Percentiles rank a stretch among this genome's conserved stretches.
Evolutionary conservation across 2,329 filamentous ascomycete species (phyloP).

Genomic region (Penicillium thymicola): DNA sequence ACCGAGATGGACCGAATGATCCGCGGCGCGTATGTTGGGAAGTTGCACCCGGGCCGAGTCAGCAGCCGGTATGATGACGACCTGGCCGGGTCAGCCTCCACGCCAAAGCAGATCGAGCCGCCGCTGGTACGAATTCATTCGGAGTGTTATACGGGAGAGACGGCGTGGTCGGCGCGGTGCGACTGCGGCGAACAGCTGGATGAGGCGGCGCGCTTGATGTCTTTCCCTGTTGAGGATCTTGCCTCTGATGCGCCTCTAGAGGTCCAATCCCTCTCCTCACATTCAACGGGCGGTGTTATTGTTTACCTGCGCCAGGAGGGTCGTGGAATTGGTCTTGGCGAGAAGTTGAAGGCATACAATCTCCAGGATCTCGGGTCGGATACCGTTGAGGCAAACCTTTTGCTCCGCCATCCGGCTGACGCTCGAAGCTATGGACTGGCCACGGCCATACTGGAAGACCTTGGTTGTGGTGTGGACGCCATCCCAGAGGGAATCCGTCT

Average conservation of each 20-base stretch:
- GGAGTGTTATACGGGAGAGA: conserved; percentile 98
- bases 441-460: conserved; percentile 85
- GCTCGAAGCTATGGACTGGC: conserved; percentile 94
- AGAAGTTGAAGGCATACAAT: conserved; percentile 98
- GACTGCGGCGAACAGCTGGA: conserved; percentile 98
- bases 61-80: conserved; percentile 62
- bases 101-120: conserved; percentile 35
- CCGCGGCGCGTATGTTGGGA: conserved; percentile 84
- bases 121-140: conserved; percentile 93
- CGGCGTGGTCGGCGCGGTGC: conserved; percentile 94
- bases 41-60: conserved; percentile 78
- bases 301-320: conserved; percentile 96
- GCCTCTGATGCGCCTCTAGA: conserved; percentile 28
- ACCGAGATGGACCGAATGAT: conserved; percentile 71
- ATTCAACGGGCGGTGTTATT: conserved; percentile 75
- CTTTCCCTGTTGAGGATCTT: conserved; percentile 52
- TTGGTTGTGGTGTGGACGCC: conserved; percentile 66
- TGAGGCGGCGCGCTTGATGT: conserved; percentile 92
- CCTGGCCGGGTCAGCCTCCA: conserved; percentile 18
- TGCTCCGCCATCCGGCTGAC: conserved; percentile 89
- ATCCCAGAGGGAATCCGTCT: conserved; percentile 65
- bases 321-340: conserved; percentile 86
- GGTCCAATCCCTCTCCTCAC: conserved; percentile 41
- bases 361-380: conserved; percentile 95
- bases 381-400: conserved; percentile 90